A percentile compares a stretch with the other conserved stretches of the same genome.
Evolutionary conservation across 768 basidiomycete species (phyloP).

Genomic region (Boletus sp.): DNA sequence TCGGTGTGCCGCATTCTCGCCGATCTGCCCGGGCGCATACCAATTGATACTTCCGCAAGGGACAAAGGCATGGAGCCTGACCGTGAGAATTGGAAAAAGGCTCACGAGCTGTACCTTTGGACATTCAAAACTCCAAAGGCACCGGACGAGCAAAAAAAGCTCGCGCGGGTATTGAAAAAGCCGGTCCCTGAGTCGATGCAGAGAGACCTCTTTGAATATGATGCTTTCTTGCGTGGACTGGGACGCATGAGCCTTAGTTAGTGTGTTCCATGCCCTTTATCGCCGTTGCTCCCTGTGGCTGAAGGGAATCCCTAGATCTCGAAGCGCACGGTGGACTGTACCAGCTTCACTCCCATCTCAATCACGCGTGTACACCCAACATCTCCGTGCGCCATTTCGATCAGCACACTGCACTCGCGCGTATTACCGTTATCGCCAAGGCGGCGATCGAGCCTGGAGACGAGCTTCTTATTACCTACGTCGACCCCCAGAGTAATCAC

Average conservation of each 20-base stretch:
- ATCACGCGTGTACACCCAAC: slow-evolving; percentile 83
- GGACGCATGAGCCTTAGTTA: slow-evolving; percentile 81
- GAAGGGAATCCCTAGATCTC: slow-evolving; percentile 46
- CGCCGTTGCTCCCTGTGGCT: not conserved
- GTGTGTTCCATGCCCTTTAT: slow-evolving; percentile 27
- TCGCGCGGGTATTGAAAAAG: slow-evolving; percentile 54
- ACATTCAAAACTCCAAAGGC: slow-evolving; percentile 62
- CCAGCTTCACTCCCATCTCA: slow-evolving; percentile 81
- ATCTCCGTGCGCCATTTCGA: slow-evolving; percentile 76
- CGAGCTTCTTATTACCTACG: slow-evolving; percentile 78
- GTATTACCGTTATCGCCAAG: slow-evolving; percentile 74
- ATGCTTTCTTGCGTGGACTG: slow-evolving; percentile 68
- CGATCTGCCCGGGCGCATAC: not conserved
- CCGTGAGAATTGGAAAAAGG: slow-evolving; percentile 64
- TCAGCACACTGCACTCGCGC: slow-evolving; percentile 61
- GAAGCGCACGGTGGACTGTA: slow-evolving; percentile 89
- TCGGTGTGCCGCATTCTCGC: slow-evolving; percentile 7
- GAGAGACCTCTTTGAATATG: slow-evolving; percentile 68
- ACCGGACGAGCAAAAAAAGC: slow-evolving; percentile 52
- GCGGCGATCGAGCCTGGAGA: slow-evolving; percentile 63
- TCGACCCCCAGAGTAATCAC: slow-evolving; percentile 50
- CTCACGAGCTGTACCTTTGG: slow-evolving; percentile 52
- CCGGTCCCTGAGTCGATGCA: slow-evolving; percentile 47
- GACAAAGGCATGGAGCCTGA: slow-evolving; percentile 52
- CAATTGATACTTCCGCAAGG: slow-evolving; percentile 17